A percentile compares a stretch with the other conserved stretches of the same genome.
These are phyloP conservation scores for Cryomyces antarcticus DNA, from an alignment of 495 filamentous ascomycete genomes.

Conservation along the genomic window DNA sequence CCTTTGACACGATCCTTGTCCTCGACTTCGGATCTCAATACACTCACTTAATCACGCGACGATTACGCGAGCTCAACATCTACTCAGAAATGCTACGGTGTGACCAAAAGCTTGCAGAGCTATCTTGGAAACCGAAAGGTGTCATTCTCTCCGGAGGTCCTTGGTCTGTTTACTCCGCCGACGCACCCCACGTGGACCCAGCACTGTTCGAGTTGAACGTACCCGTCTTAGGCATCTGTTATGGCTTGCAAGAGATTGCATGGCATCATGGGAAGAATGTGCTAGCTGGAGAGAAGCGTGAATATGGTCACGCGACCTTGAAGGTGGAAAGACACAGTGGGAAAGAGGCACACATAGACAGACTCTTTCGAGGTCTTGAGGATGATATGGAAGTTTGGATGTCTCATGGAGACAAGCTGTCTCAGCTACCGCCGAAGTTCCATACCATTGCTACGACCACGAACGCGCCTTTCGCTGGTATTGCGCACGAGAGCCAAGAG, in stretches of 20 bases:
- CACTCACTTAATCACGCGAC: slow-evolving; percentile 55
- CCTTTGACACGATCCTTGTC: slow-evolving; percentile 45
- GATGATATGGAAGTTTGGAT: slow-evolving; percentile 57
- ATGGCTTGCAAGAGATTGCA: slow-evolving; percentile 67
- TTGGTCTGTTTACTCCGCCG: slow-evolving; percentile 52
- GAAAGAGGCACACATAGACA: slow-evolving; percentile 37
- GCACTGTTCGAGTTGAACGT: slow-evolving; percentile 60
- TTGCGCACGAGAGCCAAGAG: slow-evolving; percentile 49
- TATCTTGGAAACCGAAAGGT: slow-evolving; percentile 65
- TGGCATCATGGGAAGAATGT: slow-evolving; percentile 56
- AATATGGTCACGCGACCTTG: slow-evolving; percentile 50
- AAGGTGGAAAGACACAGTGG: slow-evolving; percentile 28
- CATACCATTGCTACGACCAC: slow-evolving; percentile 46
- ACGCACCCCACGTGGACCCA: slow-evolving; percentile 58
- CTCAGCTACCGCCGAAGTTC: slow-evolving; percentile 49
- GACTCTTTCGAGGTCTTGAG: slow-evolving; percentile 49
- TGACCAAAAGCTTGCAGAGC: slow-evolving; percentile 62
- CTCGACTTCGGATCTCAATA: slow-evolving; percentile 51
- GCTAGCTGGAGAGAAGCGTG: slow-evolving; percentile 44
- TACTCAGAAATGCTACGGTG: slow-evolving; percentile 88
- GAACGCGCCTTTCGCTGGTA: slow-evolving; percentile 63
- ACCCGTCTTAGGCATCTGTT: slow-evolving; percentile 62
- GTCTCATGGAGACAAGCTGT: slow-evolving; percentile 75
- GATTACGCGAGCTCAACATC: slow-evolving; percentile 62
- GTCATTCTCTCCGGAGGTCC: slow-evolving; percentile 62